Base-by-base conservation (phyloP, 129 eudicot species). In the Helianthus tuberosus region DNA sequence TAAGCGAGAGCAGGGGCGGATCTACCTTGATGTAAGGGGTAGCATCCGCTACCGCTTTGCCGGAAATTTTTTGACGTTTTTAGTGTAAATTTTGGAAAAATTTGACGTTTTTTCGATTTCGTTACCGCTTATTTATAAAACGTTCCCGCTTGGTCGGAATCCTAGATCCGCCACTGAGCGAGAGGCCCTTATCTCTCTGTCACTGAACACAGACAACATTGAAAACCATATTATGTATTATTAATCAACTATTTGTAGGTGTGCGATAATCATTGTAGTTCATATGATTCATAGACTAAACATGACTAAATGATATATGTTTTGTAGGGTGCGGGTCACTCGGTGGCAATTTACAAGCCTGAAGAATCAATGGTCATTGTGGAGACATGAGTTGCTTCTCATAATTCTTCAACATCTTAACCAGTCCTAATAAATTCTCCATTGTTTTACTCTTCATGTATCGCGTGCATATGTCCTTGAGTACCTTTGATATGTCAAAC, bases 301-400 rank as follows among this genome's bases (percentile, higher is more conserved):
- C 23, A 16, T 58, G 44, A 68, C 75, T 4, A 6, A 35, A 3
- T 53, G 49, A 15, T 51, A 9, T 71, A 15, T 69, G 14, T 70
- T n/a, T 67, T 47, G 77, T 23, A 72, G 82, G 78, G 77, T 43
- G 82, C 53, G 11, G 82, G 82, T 64, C 82, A 79, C 58, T 29
- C 78, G 1, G 68, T 64, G 52, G 78, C 78, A 44, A 8, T 65
- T 8, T 54, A 72, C 68, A 79, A 79, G 78, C 82, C 82, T 72
- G 78, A 79, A 72, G 78, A 72, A 64, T 65, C 78, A 7, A 53
- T 64, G 82, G 64, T 54, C 20, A 9, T 64, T 32, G 74, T 72
- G 10, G 62, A 72, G 32, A 57, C 62, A 44, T 79, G 82, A 78
- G 78, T 79, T 58, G 62, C 76, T 79, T 79, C 82, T 54, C 78